These are phyloP conservation scores for Candida arabinofermentans DNA, from an alignment of 805 yeast genomes.

Conservation along the genomic window DNA sequence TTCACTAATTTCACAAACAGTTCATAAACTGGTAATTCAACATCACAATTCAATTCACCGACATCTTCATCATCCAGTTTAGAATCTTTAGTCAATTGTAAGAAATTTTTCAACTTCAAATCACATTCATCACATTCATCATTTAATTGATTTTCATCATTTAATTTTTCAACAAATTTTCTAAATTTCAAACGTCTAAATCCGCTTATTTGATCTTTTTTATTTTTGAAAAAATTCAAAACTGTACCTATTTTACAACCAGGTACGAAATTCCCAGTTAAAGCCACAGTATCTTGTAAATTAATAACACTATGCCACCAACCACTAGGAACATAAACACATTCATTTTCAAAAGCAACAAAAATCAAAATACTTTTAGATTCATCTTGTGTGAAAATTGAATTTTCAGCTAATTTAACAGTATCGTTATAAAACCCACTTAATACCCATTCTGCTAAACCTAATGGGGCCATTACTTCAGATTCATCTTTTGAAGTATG, in stretches of 20 bases:
- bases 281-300: constrained; percentile 73
- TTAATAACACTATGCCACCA: constrained; percentile 98
- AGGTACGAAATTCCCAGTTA: constrained; percentile 89
- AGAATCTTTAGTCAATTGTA: constrained; percentile 9
- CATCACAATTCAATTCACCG: constrained; percentile 43
- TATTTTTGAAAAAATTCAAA: constrained; percentile 62
- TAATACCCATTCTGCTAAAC: constrained; percentile 87
- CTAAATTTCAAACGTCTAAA: constrained; percentile 58
- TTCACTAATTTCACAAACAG: constrained; percentile 51
- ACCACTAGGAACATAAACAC: constrained; percentile 88
- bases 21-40: constrained; percentile 55
- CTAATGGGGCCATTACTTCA: constrained; percentile 90
- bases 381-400: constrained; percentile 19
- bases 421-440: constrained; percentile 78
- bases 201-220: constrained; percentile 73
- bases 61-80: constrained; percentile 52
- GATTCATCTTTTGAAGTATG: constrained; percentile 67
- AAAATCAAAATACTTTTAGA: constrained; percentile 53
- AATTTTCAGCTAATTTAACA: constrained; percentile 42
- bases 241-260: constrained; percentile 54
- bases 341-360: constrained; percentile 76
- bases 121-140: constrained; percentile 12
- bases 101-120: constrained; percentile 4
- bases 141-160: constrained; percentile 27
- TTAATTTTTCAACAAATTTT: constrained; percentile 30